A percentile compares a stretch with the other conserved stretches of the same genome.
Evolutionary conservation across 805 yeast genomes (phyloP).

Genomic region (Ogataea paradorogensis): DNA sequence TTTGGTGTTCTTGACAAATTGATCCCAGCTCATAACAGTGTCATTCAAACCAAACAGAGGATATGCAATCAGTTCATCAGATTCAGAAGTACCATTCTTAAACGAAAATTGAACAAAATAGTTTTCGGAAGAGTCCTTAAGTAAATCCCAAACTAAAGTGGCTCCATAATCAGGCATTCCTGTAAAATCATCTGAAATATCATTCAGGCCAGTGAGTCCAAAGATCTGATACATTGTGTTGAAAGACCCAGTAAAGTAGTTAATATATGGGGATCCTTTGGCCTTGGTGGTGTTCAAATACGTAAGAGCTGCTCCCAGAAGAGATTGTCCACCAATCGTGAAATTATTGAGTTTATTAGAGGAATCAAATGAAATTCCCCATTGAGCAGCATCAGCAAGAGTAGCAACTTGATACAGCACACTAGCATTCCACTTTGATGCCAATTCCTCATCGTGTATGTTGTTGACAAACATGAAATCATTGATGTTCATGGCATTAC

Average conservation of each 20-base stretch:
- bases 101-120: slow-evolving; percentile 43
- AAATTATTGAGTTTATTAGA: slow-evolving; percentile 28
- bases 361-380: slow-evolving; percentile 35
- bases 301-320: slow-evolving; percentile 35
- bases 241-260: slow-evolving; percentile 45
- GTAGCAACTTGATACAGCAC: slow-evolving; percentile 30
- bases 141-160: slow-evolving; percentile 43
- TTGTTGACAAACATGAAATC: slow-evolving; percentile 40
- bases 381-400: slow-evolving; percentile 40
- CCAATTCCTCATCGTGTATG: slow-evolving; percentile 41
- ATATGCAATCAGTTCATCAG: slow-evolving; percentile 32
- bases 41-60: slow-evolving; percentile 38
- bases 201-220: slow-evolving; percentile 35
- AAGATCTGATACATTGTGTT: slow-evolving; percentile 42
- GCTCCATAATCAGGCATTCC: slow-evolving; percentile 49
- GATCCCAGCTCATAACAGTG: slow-evolving; percentile 35
- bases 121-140: slow-evolving; percentile 28
- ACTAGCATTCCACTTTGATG: slow-evolving; percentile 33
- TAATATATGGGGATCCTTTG: slow-evolving; percentile 37
- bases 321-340: slow-evolving; percentile 42
- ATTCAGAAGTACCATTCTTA: slow-evolving; percentile 43
- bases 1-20: slow-evolving; percentile 31
- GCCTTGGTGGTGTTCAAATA: slow-evolving; percentile 37
- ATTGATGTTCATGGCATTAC: slow-evolving; percentile 38
- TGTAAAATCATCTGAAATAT: slow-evolving; percentile 37